Percentiles rank a stretch among this genome's conserved stretches.
These are phyloP conservation scores for Prunus salicina DNA, from an alignment of 306 rosid genomes.

Conservation along the genomic window DNA sequence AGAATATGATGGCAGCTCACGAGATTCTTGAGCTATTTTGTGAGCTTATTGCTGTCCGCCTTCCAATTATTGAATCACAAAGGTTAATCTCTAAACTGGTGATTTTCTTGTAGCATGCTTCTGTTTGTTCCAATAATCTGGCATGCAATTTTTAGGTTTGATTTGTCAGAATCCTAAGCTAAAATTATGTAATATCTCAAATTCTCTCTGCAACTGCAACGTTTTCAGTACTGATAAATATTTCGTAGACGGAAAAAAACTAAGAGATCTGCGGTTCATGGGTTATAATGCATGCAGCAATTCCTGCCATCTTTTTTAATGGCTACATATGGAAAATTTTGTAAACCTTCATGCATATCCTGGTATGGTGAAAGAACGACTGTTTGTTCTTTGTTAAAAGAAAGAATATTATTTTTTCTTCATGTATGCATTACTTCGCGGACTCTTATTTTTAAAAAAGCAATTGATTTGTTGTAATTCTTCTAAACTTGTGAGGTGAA, in stretches of 20 bases:
- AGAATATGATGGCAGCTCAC: constrained; percentile 98
- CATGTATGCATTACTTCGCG: background rate
- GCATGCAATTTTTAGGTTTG: background rate
- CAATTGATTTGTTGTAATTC: background rate
- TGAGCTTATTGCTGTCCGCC: constrained; percentile 83
- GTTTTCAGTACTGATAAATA: background rate
- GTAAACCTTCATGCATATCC: background rate
- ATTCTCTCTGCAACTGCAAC: background rate
- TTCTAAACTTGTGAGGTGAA: background rate
- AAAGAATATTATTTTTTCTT: background rate
- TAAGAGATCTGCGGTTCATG: background rate
- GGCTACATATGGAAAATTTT: background rate
- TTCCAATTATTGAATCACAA: constrained; percentile 86
- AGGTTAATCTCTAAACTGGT: constrained; percentile 40
- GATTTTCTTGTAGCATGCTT: background rate
- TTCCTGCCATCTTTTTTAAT: background rate
- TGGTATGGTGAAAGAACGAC: background rate
- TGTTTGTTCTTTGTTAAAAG: background rate
- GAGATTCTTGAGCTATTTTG: constrained; percentile 83
- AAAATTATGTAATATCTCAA: background rate
- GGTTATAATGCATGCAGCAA: background rate
- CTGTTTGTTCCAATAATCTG: constrained; percentile 1
- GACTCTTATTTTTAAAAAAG: background rate
- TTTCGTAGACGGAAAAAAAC: background rate
- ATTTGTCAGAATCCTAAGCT: background rate